Evolutionary conservation across 2,329 filamentous ascomycete genomes (phyloP).

Genomic region (Rosellinia necatrix): DNA sequence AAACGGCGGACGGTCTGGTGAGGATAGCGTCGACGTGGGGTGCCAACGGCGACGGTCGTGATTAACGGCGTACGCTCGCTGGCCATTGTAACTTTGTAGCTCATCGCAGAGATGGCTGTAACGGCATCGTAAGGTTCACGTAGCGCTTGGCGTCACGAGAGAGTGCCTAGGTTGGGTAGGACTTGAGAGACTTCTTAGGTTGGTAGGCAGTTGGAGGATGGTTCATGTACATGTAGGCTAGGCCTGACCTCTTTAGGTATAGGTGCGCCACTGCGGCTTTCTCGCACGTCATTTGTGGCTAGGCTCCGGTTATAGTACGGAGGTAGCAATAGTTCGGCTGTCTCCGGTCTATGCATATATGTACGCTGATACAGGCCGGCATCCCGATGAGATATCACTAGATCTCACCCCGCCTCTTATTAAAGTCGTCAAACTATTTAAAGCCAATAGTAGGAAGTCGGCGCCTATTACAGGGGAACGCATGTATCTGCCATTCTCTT

Average conservation of each 20-base stretch:
- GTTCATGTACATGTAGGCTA: no score
- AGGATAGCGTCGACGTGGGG: conserved; percentile 58
- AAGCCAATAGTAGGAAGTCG: no score
- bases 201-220: not conserved
- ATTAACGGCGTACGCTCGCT: conserved; percentile 70
- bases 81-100: conserved; percentile 43
- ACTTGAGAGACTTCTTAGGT: not conserved
- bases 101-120: conserved; percentile 5
- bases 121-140: not conserved
- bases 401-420: no score
- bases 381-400: no score
- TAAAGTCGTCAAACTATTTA: no score
- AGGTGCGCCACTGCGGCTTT: conserved; percentile 11
- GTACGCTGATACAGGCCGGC: no score
- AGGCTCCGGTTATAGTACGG: not conserved
- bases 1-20: conserved; percentile 67
- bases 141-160: not conserved
- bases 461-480: no score
- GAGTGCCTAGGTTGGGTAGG: not conserved
- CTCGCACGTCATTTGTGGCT: conserved; percentile 27
- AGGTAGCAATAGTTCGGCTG: no score
- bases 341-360: no score
- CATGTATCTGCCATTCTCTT: no score
- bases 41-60: conserved; percentile 61
- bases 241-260: conserved; percentile 5